Conservation (phyloP, 192 early-diverging fungal species). For the Podila verticillata region DNA sequence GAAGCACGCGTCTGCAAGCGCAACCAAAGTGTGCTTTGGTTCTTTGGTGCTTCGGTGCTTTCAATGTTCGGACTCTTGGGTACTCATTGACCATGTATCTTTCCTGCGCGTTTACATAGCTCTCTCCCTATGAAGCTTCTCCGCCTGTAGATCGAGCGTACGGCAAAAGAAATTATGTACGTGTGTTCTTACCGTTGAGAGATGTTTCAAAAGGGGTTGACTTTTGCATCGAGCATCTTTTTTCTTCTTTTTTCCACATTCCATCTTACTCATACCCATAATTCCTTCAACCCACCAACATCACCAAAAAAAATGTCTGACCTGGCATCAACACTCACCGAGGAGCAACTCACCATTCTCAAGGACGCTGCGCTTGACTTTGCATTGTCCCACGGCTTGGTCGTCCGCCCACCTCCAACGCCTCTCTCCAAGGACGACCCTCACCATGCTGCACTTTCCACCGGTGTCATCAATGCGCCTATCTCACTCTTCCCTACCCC, state of each 20-base stretch:
- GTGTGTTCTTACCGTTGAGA: no score
- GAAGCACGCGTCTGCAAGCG: no score
- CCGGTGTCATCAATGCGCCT: constrained; percentile 80
- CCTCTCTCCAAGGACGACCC: constrained; percentile 19
- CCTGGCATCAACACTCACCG: constrained; percentile 31
- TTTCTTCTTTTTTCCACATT: background rate
- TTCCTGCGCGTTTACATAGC: no score
- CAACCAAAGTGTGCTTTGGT: no score
- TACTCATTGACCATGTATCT: no score
- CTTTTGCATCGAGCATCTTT: background rate
- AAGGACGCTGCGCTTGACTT: constrained; percentile 79
- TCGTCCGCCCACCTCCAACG: constrained; percentile 73
- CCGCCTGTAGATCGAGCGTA: no score
- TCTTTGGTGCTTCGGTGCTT: no score
- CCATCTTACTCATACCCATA: background rate
- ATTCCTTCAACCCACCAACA: no score
- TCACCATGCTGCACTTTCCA: constrained; percentile 17
- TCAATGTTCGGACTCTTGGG: no score
- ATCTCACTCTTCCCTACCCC: constrained; percentile 87
- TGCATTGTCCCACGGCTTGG: constrained; percentile 83
- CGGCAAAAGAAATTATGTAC: no score
- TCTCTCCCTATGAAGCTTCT: no score
- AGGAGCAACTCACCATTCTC: constrained; percentile 52
- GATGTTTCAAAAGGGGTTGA: no score
- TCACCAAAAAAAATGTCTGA: constrained; percentile 16